Evolutionary conservation across 495 filamentous ascomycete species (phyloP), one percentile per base, ranked within the genome.

Genomic region (Ramalina intermedia): DNA sequence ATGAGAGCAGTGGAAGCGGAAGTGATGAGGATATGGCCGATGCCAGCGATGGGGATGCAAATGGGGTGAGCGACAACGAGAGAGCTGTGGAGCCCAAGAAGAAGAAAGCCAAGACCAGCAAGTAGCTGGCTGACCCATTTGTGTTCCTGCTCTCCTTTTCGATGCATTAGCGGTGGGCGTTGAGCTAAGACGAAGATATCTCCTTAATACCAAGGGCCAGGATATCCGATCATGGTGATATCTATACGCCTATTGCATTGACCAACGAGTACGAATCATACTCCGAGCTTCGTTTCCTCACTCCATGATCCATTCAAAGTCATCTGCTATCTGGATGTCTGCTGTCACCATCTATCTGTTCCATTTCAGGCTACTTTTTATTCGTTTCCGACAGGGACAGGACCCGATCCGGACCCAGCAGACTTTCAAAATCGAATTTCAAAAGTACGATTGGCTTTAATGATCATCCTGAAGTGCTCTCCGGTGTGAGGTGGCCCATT

Each of bases 1-100:
- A 95, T 58, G 83, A 91, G 64, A 94, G 85, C 58, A 84, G 80
- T 47, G 87, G 85, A 1, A 78, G 76, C 20, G 78, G 74, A 44
- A 81, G 81, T 51, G 75, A 60, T 4, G 79, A 79, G 53, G 80
- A 80, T 75, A 74, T 63, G 12, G 78, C 77, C 61, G 79, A 68
- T 3, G 74, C 65, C 26, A 76, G 73, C 51, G 72, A 66, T 42
- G 69, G 67, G 45, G 69, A 66, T 37, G 42, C 26, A 6, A 44
- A 61, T 53, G 16, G 62, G 58, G 29, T 58, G 55, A 53, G 43
- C 29, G 41, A 52, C 16, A 57, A 55, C 24, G 61, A 61, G 6
- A 61, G 54, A 20, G 69, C 65, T 39, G 74, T 69, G 17, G 68
- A 72, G 55, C 68, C 79, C 56, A 79, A 79, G 21, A 82, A 78